Base-by-base conservation (phyloP, 1,139 yeast species). In the Protomyces gravidus region DNA sequence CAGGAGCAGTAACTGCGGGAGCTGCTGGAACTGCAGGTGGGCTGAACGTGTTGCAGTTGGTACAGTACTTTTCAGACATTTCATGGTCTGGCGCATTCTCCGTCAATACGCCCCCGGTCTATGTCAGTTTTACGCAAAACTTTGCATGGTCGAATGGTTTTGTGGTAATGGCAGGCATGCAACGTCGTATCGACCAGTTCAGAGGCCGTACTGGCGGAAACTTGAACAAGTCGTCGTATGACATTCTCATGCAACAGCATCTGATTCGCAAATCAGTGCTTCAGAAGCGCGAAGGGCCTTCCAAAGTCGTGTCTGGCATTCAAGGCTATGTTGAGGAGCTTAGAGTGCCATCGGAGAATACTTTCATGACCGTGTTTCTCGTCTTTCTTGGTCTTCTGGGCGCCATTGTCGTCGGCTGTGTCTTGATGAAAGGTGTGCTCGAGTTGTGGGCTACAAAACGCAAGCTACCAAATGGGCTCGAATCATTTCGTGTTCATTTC, bases 81-180 rank as follows among this genome's bases (percentile, higher is more conserved):
- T 72, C 74, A 2, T 62, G 67, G 28, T 65, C 68, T n/a, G 74
- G 74, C 23, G 69, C 71, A 68, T 67, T 70, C 60, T 66, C 72
- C 5, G 65, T 72, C 27, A 62, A 66, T 25, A 72, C 71, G 59
- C 75, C 75, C 5, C 59, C 64, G 3, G 68, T 71, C 1, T 72
- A 71, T 58, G 63, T 69, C 45, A 63, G 67, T 36, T 72, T 71
- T 55, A 60, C 72, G 6, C 67, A 67, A 36, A 72, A 72, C 61
- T 66, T 72, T 45, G 72, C 70, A 17, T 72, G 75, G 75, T 65
- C 70, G 11, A 60, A 65, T 13, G 72, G 72, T 5, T 63, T 69
- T 52, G 65, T 71, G 30, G 65, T 70, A 11, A 71, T 73, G 73
- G 60, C 57, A 11, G 67, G 67, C 2, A 60, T 72, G 65, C 73